Conservation (phyloP, 2,329 filamentous ascomycete genomes). For the Dactylella cylindrospora region DNA sequence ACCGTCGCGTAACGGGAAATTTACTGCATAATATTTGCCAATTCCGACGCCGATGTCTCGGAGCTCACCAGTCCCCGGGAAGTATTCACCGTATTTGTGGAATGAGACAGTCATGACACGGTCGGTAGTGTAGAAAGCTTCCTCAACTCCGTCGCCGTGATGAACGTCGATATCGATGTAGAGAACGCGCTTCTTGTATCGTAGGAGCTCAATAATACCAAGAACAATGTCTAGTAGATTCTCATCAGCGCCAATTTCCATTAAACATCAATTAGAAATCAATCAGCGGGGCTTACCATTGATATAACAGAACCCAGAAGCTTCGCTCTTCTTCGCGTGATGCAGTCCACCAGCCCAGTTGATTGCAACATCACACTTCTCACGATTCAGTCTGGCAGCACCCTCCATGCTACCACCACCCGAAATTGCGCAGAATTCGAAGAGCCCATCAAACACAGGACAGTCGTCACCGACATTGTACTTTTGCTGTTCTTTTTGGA, state of each 20-base stretch:
- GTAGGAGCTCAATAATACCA: constrained; percentile 82
- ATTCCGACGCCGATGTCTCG: constrained; percentile 85
- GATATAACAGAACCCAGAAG: constrained; percentile 96
- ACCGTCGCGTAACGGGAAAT: constrained; percentile 85
- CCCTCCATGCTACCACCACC: constrained; percentile 71
- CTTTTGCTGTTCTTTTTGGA: constrained; percentile 68
- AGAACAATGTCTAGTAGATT: constrained; percentile 85
- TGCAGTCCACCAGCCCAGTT: constrained; percentile 97
- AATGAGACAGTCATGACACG: constrained; percentile 91
- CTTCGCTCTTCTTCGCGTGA: constrained; percentile 91
- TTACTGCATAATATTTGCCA: constrained; percentile 84
- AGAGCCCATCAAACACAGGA: constrained; percentile 69
- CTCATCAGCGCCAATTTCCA: too few relatives aligned
- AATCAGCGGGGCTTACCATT: constrained; percentile 65
- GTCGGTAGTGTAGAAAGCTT: constrained; percentile 86
- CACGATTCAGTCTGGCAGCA: constrained; percentile 66
- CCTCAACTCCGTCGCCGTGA: constrained; percentile 86
- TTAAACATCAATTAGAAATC: not conserved
- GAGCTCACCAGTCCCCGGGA: constrained; percentile 85
- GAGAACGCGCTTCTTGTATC: constrained; percentile 77
- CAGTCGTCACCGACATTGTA: constrained; percentile 68
- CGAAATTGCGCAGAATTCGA: constrained; percentile 71
- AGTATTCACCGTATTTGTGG: constrained; percentile 88
- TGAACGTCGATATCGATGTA: constrained; percentile 96
- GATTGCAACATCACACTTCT: constrained; percentile 82